Evolutionary conservation across 768 basidiomycete species (phyloP), one percentile per base, ranked within the genome.

Genomic region (Dioszegia crocea): DNA sequence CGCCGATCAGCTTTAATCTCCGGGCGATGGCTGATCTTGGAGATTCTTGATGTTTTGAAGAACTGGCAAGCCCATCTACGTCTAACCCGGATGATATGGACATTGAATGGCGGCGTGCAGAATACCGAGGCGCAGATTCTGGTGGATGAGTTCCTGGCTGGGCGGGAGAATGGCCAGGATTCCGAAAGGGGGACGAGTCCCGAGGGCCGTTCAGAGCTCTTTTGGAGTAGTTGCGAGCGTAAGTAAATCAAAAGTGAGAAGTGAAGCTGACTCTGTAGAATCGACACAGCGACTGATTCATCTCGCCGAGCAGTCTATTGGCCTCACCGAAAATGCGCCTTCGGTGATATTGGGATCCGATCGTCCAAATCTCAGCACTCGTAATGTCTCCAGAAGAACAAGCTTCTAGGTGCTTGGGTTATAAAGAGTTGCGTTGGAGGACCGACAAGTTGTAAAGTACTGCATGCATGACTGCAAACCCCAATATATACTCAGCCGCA

Each of bases 61-160:
- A 38, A 29, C 6, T 61, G 60, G 60, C 55, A 61, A 41, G 24
- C 30, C 24, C 54, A 61, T 26, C 39, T 61, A 5, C 33, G 27
- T 1, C 48, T 52, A 23, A 31, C 54, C 14, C n/a, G n/a, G n/a
- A 16, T 26, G 19, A 39, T 56, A 17, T 53, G 54, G 17, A 46
- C 60, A 4, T 26, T 56, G 27, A 39, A 41, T 16, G 60, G 59
- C 3, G 41, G 21, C 26, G 46, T 26, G 4, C 24, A 11, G n/a
- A 48, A 24, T 23, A 57, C 14, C 19, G 46, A 57, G 45, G 46
- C 44, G 56, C 26, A 57, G 27, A 44, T 33, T 12, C 9, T 47
- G 30, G 27, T 48, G 11, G 45, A 59, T 45, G 30, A 38, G 29
- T 50, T 36, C 14, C 16, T 50, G 6, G 27, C n/a, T 14, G 17